These are phyloP conservation scores for Hypoxylon lienhwacheense DNA, from an alignment of 495 filamentous ascomycete genomes.

Conservation along the genomic window DNA sequence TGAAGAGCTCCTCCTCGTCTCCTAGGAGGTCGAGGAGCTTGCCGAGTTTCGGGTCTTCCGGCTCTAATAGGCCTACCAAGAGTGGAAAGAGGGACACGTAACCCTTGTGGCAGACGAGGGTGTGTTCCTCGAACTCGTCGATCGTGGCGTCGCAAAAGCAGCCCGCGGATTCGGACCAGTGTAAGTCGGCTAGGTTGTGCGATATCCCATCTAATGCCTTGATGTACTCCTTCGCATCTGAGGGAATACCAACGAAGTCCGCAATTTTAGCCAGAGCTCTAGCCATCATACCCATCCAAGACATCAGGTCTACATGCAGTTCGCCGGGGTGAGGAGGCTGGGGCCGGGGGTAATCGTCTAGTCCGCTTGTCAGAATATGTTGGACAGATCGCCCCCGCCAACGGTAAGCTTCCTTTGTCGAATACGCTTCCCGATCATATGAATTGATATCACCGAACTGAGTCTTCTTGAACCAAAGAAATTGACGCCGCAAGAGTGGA, in stretches of 20 bases:
- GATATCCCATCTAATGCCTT: conserved; percentile 75
- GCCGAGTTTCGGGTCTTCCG: conserved; percentile 72
- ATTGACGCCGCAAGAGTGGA: conserved; percentile 88
- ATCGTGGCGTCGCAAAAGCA: conserved; percentile 95
- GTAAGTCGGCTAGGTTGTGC: conserved; percentile 88
- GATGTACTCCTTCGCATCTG: conserved; percentile 73
- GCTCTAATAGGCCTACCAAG: conserved; percentile 70
- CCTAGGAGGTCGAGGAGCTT: conserved; percentile 73
- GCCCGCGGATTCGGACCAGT: conserved; percentile 78
- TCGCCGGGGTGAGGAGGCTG: conserved; percentile 98
- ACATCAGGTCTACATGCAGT: conserved; percentile 91
- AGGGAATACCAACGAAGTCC: conserved; percentile 64
- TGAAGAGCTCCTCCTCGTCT: conserved; percentile 85
- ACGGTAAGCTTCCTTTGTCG: conserved; percentile 85
- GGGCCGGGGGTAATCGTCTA: conserved; percentile 93
- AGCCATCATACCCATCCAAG: conserved; percentile 96
- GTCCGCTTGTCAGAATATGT: conserved; percentile 88
- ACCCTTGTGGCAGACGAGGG: conserved; percentile 91
- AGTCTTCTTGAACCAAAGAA: conserved; percentile 90
- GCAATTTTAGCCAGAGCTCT: conserved; percentile 78
- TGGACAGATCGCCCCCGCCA: conserved; percentile 89
- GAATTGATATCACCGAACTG: conserved; percentile 87
- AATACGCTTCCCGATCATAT: conserved; percentile 87
- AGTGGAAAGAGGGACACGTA: conserved; percentile 96
- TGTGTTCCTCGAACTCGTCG: conserved; percentile 90